A percentile compares a stretch with the other conserved stretches of the same genome.
These are phyloP conservation scores for Colletotrichum tanaceti DNA, from an alignment of 2,329 filamentous ascomycete species.

Conservation along the genomic window DNA sequence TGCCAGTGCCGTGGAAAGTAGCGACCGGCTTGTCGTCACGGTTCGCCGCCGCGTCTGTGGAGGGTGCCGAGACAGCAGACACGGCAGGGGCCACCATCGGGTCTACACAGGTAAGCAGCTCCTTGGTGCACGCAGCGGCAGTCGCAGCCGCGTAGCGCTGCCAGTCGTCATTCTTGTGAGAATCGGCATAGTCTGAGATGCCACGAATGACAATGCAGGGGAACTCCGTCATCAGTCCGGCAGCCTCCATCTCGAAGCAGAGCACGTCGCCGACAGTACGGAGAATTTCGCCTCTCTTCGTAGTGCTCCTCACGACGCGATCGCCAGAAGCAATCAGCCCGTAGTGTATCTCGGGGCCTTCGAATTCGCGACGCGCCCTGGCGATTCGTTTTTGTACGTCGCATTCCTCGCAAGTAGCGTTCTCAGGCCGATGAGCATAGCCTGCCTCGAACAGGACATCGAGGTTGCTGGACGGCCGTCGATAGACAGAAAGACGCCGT, in stretches of 20 bases:
- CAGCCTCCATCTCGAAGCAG: no score
- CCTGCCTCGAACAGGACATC: slow-evolving; percentile 14
- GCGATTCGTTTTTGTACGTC: slow-evolving; percentile 3
- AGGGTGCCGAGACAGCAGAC: not conserved
- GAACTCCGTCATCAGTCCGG: slow-evolving; percentile 42
- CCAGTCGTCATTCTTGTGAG: slow-evolving; percentile 53
- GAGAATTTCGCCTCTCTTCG: not conserved
- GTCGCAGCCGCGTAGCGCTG: slow-evolving; percentile 49
- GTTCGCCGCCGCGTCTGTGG: no score
- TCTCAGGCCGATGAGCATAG: not conserved
- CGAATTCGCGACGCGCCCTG: not conserved
- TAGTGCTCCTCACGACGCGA: slow-evolving; percentile 11
- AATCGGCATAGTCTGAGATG: slow-evolving; percentile 53
- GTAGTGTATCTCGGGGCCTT: slow-evolving; percentile 23
- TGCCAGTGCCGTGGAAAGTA: not conserved
- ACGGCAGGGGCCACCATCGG: not conserved
- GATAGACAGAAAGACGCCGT: not conserved
- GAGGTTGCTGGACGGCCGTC: not conserved
- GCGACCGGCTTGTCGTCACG: not conserved
- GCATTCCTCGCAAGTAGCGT: not conserved
- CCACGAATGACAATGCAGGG: slow-evolving; percentile 51
- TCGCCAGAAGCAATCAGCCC: slow-evolving; percentile 22
- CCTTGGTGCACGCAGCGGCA: slow-evolving; percentile 44
- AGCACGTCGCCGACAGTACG: slow-evolving; percentile 23
- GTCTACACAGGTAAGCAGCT: slow-evolving; percentile 10